Conservation (phyloP, 371 early-diverging fungal species). For the Rhizopus stolonifer region DNA sequence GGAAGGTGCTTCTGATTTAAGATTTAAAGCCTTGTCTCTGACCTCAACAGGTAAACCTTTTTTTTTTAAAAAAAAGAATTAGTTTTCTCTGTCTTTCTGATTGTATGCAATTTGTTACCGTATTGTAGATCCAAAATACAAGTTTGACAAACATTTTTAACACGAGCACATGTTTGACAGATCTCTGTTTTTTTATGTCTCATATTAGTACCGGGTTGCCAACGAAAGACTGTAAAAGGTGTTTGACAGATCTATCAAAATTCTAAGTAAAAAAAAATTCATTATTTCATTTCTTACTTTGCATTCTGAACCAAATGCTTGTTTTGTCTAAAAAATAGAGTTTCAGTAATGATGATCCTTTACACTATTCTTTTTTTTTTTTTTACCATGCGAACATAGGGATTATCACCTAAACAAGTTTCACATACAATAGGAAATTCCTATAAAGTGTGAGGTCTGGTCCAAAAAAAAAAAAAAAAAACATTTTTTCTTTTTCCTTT, state of each 20-base stretch:
- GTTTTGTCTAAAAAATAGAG: conserved; percentile 62
- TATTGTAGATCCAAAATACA: conserved; percentile 95
- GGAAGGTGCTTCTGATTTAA: conserved; percentile 75
- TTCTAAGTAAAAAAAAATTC: too few species aligned
- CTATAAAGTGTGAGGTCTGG: conserved; percentile 28
- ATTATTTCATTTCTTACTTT: conserved; percentile 52
- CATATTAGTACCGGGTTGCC: conserved; percentile 94
- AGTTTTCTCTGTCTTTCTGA: too few species aligned
- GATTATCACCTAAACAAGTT: conserved; percentile 95
- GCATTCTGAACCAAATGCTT: conserved; percentile 88
- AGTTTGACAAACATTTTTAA: conserved; percentile 97
- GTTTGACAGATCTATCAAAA: conserved; percentile 86
- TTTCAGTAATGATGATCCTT: too few species aligned
- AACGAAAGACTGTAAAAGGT: conserved; percentile 96
- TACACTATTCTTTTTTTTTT: too few species aligned
- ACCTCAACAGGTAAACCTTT: conserved; percentile 88
- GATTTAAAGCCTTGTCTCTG: conserved; percentile 81
- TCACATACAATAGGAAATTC: conserved; percentile 92
- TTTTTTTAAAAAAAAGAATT: too few species aligned
- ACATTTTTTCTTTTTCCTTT: background rate
- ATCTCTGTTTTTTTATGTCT: conserved; percentile 97
- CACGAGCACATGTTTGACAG: conserved; percentile 94
- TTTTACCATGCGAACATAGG: conserved; percentile 96
- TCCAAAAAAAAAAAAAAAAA: background rate
- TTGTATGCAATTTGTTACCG: conserved; percentile 40